A percentile compares a stretch with the other conserved stretches of the same genome.
phyloP scores from a whole-genome alignment of 768 basidiomycete genomes.

The Termitomyces titanicus region DNA sequence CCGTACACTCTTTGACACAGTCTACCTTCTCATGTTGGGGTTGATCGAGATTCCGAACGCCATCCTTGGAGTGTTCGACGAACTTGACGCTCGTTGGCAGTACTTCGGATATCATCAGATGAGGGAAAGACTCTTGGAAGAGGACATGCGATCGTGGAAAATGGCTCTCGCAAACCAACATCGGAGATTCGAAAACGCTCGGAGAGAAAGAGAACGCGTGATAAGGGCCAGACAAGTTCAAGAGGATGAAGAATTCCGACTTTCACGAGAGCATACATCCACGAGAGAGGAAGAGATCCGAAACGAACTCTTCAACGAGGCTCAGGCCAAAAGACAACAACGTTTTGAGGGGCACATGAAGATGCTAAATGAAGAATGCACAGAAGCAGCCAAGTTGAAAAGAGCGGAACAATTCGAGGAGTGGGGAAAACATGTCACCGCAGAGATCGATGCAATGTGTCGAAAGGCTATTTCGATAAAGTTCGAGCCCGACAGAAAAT shows the following conservation, averaged over 20 bases:
- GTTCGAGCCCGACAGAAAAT: not conserved
- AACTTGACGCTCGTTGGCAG: not conserved
- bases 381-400: not conserved
- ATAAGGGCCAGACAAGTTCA: not conserved
- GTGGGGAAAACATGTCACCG: not conserved
- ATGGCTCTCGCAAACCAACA: not conserved
- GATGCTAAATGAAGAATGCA: not conserved
- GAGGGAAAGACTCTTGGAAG: not conserved
- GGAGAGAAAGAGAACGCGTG: not conserved
- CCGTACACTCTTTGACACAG: not conserved
- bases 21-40: not conserved
- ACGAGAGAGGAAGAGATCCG: not conserved
- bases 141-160: not conserved
- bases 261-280: not conserved
- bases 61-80: not conserved
- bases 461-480: not conserved
- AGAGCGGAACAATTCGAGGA: not conserved
- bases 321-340: not conserved
- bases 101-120: not conserved
- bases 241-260: not conserved
- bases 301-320: not conserved
- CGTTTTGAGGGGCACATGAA: not conserved
- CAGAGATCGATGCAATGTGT: not conserved
- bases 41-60: not conserved
- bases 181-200: not conserved